Conservation (phyloP, 2,329 filamentous ascomycete species). For the Monosporascus ibericus region DNA sequence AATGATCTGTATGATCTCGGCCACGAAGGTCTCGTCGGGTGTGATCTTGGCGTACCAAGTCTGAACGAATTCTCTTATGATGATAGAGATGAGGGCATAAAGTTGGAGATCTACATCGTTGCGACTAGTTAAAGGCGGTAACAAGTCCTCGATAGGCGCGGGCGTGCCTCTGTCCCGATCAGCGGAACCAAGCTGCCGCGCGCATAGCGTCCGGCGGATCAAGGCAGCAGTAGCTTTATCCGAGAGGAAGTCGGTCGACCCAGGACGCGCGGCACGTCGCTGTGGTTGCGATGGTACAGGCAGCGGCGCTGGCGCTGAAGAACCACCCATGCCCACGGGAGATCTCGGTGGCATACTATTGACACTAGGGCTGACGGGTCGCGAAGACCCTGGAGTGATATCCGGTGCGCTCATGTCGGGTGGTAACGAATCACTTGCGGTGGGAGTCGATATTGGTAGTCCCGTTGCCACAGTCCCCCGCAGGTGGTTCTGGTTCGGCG, state of each 20-base stretch:
- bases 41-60: slow-evolving; percentile 93
- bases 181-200: slow-evolving; percentile 49
- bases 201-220: slow-evolving; percentile 77
- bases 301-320: slow-evolving; percentile 14
- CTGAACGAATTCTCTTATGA: slow-evolving; percentile 85
- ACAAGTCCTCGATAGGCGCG: slow-evolving; percentile 68
- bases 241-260: slow-evolving; percentile 50
- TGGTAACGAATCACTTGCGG: too few relatives aligned
- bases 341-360: background rate
- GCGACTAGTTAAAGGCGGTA: slow-evolving; percentile 88
- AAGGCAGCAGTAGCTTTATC: slow-evolving; percentile 75
- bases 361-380: background rate
- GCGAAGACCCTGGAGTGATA: background rate
- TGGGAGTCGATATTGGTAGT: too few relatives aligned
- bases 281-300: slow-evolving; percentile 24
- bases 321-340: slow-evolving; percentile 5
- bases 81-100: slow-evolving; percentile 85
- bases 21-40: slow-evolving; percentile 79
- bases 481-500: too few relatives aligned
- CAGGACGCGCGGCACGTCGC: slow-evolving; percentile 24
- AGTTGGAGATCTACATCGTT: slow-evolving; percentile 91
- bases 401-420: too few relatives aligned
- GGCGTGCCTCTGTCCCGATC: slow-evolving; percentile 48
- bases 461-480: too few relatives aligned
- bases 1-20: slow-evolving; percentile 83